Evolutionary conservation across 768 basidiomycete species (phyloP).

Genomic region (Leucogyrophana mollusca): DNA sequence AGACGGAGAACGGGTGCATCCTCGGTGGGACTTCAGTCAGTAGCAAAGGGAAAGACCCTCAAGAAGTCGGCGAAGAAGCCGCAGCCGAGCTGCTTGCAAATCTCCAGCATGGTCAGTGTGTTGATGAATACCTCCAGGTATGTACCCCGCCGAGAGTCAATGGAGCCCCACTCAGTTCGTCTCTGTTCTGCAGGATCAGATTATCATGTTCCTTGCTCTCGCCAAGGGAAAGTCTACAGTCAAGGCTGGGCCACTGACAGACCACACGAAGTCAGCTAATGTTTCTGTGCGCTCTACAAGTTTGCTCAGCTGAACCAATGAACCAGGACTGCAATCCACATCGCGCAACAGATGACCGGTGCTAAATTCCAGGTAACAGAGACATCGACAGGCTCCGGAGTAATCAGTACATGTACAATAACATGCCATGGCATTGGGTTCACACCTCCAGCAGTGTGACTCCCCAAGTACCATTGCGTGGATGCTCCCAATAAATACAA

Average conservation of each 20-base stretch:
- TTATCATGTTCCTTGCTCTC: constrained; percentile 74
- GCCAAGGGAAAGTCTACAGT: constrained; percentile 64
- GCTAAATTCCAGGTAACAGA: constrained; percentile 60
- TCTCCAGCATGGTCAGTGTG: constrained; percentile 63
- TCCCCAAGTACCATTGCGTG: not conserved
- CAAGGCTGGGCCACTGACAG: constrained; percentile 52
- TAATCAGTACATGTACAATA: constrained; percentile 29
- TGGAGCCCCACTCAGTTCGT: no score
- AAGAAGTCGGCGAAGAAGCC: constrained; percentile 56
- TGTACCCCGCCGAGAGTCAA: no score
- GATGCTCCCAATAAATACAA: constrained; percentile 18
- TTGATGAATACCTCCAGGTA: constrained; percentile 67
- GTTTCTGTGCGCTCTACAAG: not conserved
- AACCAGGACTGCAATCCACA: constrained; percentile 64
- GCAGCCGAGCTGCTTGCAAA: constrained; percentile 58
- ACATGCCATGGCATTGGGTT: constrained; percentile 68
- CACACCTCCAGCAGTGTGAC: constrained; percentile 17
- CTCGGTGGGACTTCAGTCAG: constrained; percentile 72
- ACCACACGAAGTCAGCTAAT: constrained; percentile 61
- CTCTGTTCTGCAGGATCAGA: constrained; percentile 61
- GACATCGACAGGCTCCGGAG: constrained; percentile 35
- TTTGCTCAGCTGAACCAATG: not conserved
- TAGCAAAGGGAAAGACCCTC: constrained; percentile 43
- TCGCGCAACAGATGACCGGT: constrained; percentile 65
- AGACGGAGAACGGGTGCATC: constrained; percentile 64